These are phyloP conservation scores for Luzula sylvatica DNA, from an alignment of 176 grass and related monocot species.

Conservation along the genomic window DNA sequence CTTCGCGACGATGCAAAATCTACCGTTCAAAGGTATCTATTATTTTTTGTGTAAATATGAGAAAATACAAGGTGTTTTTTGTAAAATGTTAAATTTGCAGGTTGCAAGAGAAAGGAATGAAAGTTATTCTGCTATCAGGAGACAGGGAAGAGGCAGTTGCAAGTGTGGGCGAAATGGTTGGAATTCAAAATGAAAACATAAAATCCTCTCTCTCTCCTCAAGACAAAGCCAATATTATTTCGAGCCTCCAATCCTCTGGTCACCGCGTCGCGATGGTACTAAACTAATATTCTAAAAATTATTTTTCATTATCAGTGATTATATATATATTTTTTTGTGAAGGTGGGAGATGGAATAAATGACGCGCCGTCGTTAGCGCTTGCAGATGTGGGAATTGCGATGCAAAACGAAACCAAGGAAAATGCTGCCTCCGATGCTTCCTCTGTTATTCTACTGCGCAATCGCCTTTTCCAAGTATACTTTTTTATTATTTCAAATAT, in stretches of 20 bases:
- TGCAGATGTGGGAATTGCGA: constrained; percentile 87
- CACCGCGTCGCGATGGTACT: constrained; percentile 82
- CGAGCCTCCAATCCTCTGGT: constrained; percentile 58
- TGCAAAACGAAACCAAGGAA: constrained; percentile 68
- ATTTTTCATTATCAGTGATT: background rate
- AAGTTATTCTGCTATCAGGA: constrained; percentile 57
- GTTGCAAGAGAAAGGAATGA: constrained; percentile 54
- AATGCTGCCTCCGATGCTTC: constrained; percentile 89
- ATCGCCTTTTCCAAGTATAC: constrained; percentile 65
- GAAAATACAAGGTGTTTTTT: too few relatives aligned
- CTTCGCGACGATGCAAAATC: constrained; percentile 63
- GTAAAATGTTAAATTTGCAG: constrained; percentile 19
- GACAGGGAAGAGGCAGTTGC: constrained; percentile 81
- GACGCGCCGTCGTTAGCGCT: constrained; percentile 85
- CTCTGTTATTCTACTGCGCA: constrained; percentile 84
- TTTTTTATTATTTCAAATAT: too few relatives aligned
- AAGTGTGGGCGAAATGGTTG: constrained; percentile 64
- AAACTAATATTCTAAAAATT: background rate
- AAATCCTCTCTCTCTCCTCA: constrained; percentile 62
- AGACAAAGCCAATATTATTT: constrained; percentile 74
- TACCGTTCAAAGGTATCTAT: constrained; percentile 57
- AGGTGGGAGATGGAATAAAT: constrained; percentile 96
- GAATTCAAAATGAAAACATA: constrained; percentile 47
- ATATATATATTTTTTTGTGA: constrained; percentile 13
- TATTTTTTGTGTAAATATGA: constrained; percentile 7